Evolutionary conservation across 139 green algal genomes (phyloP).

Genomic region (Mychonastes homosphaera): DNA sequence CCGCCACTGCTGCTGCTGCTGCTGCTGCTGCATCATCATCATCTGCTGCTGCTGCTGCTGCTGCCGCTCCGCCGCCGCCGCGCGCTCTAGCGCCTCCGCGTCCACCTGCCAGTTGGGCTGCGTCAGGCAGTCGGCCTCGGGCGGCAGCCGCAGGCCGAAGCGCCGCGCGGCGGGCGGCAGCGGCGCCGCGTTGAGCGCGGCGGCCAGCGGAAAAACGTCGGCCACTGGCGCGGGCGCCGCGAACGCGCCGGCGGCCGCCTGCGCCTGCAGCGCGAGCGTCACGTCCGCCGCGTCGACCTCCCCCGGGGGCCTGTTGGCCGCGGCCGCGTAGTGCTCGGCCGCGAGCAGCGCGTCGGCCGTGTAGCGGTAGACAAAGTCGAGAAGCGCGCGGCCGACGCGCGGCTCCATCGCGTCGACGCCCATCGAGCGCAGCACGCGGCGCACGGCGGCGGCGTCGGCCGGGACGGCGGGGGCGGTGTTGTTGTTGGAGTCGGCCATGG

Average conservation of each 20-base stretch:
- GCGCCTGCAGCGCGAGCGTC: constrained; percentile 47
- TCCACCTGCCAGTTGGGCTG: constrained; percentile 31
- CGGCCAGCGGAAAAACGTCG: constrained; percentile 21
- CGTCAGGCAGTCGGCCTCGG: constrained; percentile 18
- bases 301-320: constrained; percentile 17
- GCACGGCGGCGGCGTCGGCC: constrained; percentile 15
- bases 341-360: constrained; percentile 58
- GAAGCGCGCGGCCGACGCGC: constrained; percentile 56
- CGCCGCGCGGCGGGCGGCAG: constrained; percentile 27
- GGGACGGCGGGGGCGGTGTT: no score
- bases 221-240: constrained; percentile 34
- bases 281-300: constrained; percentile 49
- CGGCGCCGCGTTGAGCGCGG: constrained; percentile 26
- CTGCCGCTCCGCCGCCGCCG: no score
- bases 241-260: constrained; percentile 24
- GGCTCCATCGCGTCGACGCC: constrained; percentile 68
- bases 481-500: no score
- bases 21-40: no score
- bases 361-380: constrained; percentile 77
- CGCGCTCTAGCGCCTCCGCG: no score
- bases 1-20: no score
- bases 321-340: constrained; percentile 44
- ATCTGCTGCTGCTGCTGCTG: no score
- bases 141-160: constrained; percentile 24
- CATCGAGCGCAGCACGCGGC: constrained; percentile 38